Base-by-base conservation (phyloP, 805 yeast genomes). In the Candida succiphila region DNA sequence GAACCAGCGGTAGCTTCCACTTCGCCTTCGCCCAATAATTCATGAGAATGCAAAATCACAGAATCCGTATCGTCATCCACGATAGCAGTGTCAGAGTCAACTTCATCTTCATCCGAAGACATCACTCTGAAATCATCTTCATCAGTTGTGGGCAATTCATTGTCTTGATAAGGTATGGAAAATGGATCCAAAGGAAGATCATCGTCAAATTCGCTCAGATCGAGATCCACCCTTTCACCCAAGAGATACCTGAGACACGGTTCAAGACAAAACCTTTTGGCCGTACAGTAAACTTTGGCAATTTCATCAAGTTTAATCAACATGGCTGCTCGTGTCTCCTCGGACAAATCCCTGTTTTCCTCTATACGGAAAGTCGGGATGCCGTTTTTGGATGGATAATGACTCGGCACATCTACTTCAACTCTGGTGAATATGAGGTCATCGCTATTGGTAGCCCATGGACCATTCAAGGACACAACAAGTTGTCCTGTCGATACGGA, bases 401-500 rank as follows among this genome's bases (percentile, higher is more conserved):
- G 61, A 17, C 64, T 53, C 0, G 96, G 95, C 42, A 88, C 79
- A 20, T 63, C 60, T n/a, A 85, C 66, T 27, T 69, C 75, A 7
- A 85, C 62, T 37, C 96, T 58, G 26, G 92, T 57, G 47, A 85
- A 85, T 1, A 84, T 61, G 22, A 77, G 52, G 16, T 57, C 61
- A 23, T 56, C 64, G 16, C 67, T 73, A 54, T 65, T 33, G 8
- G 54, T 48, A 1, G 72, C 66, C 84, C 87, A 78, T 1, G 86
- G 84, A 0, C 96, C 96, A 41, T 77, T 71, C 33, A 92, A 55
- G n/a, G 94, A 77, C 10, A 92, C 54, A 3, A 76, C 74, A 36
- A 88, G 60, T 21, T 68, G 75, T 27, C 97, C 96, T 0, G 94
- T 80, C 0, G 94, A 75, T 0, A 89, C 94, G 2, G 92, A 78